Percentiles rank a stretch among this genome's conserved stretches.
These are phyloP conservation scores for Podochytrium sp. DNA, from an alignment of 192 early-diverging fungal genomes.

Conservation along the genomic window DNA sequence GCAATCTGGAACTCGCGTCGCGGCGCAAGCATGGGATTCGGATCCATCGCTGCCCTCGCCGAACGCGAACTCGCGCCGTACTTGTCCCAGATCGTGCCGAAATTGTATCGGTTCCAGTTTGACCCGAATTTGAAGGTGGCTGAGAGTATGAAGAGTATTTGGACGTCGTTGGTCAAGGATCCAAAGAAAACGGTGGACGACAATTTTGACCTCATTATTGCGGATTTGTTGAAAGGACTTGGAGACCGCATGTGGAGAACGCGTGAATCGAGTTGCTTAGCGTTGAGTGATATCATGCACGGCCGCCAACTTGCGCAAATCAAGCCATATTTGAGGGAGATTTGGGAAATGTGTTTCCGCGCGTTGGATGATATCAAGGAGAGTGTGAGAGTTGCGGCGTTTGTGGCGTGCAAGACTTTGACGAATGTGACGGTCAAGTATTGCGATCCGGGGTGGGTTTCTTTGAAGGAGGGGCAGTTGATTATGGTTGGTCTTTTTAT, in stretches of 20 bases:
- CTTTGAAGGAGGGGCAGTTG: constrained; percentile 63
- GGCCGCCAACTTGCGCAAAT: constrained; percentile 71
- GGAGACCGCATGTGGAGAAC: constrained; percentile 85
- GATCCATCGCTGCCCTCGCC: constrained; percentile 74
- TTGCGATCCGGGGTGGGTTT: constrained; percentile 74
- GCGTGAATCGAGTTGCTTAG: constrained; percentile 74
- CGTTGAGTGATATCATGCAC: constrained; percentile 74
- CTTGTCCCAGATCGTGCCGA: constrained; percentile 75
- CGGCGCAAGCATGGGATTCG: constrained; percentile 88
- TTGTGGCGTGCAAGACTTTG: constrained; percentile 77
- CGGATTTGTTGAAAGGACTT: constrained; percentile 76
- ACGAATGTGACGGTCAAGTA: constrained; percentile 83
- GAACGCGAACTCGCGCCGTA: constrained; percentile 81
- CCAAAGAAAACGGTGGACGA: constrained; percentile 73
- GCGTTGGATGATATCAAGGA: constrained; percentile 94
- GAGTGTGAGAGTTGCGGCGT: constrained; percentile 81
- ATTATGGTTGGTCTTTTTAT: too few relatives aligned
- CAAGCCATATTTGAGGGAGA: constrained; percentile 73
- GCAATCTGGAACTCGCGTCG: constrained; percentile 90
- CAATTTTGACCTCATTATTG: constrained; percentile 80
- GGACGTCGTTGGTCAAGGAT: constrained; percentile 67
- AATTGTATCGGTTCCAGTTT: constrained; percentile 86
- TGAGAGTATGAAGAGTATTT: constrained; percentile 89
- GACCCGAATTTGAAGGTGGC: constrained; percentile 89
- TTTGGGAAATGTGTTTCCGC: constrained; percentile 92